Evolutionary conservation across 805 yeast genomes (phyloP).

Genomic region (Wickerhamomyces chambardii): DNA sequence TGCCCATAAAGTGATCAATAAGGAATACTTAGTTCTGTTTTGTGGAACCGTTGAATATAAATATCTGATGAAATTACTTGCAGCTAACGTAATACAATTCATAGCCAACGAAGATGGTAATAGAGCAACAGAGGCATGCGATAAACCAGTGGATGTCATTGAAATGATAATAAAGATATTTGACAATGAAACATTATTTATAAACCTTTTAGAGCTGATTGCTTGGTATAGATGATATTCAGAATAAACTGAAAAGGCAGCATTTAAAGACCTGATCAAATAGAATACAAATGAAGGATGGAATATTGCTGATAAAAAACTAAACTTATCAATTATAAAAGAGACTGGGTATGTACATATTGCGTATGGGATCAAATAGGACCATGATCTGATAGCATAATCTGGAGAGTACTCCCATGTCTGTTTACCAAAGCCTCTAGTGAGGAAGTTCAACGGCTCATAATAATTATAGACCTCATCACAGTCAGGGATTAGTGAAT

Average conservation of each 20-base stretch:
- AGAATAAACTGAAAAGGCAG: conserved; percentile 28
- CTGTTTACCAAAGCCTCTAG: conserved; percentile 82
- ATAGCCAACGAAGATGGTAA: conserved; percentile 78
- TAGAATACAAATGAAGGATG: conserved; percentile 36
- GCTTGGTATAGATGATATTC: conserved; percentile 46
- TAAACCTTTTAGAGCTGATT: conserved; percentile 19
- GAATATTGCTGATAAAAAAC: neutral
- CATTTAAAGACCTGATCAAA: conserved; percentile 36
- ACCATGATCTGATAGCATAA: conserved; percentile 81
- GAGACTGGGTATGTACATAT: conserved; percentile 14
- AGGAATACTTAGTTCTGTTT: conserved; percentile 8
- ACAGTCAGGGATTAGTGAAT: conserved; percentile 78
- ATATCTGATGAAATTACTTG: conserved; percentile 27
- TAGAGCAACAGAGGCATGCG: conserved; percentile 81
- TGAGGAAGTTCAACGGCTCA: conserved; percentile 80
- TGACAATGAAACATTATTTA: conserved; percentile 20
- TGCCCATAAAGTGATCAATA: conserved; percentile 31
- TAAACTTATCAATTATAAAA: conserved; percentile 3
- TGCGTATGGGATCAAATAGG: conserved; percentile 46
- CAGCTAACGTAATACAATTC: conserved; percentile 37
- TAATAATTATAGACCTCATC: conserved; percentile 91
- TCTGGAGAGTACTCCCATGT: conserved; percentile 97
- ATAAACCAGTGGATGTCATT: conserved; percentile 69
- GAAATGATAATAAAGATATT: conserved; percentile 57
- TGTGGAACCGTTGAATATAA: conserved; percentile 11